A percentile compares a stretch with the other conserved stretches of the same genome.
Conservation (phyloP, 345 rosid species). For the Rubroshorea leprosula region DNA sequence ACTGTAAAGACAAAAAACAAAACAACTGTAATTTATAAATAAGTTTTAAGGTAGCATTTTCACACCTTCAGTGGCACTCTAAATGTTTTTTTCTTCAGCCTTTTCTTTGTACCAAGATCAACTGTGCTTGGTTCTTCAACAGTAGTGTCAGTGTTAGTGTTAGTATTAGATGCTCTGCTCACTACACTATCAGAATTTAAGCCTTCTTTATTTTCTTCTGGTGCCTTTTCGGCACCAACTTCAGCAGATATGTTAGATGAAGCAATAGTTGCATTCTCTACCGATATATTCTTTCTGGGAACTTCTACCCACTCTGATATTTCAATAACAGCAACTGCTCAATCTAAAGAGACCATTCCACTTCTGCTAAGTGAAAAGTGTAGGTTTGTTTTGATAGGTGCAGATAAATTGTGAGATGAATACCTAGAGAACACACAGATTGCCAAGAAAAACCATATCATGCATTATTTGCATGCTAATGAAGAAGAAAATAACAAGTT, state of each 20-base stretch:
- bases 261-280: constrained; percentile 57
- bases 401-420: constrained; percentile 81
- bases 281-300: constrained; percentile 63
- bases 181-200: constrained; percentile 40
- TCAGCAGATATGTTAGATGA: constrained; percentile 49
- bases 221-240: constrained; percentile 34
- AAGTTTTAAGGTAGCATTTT: not conserved
- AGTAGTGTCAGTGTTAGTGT: no score
- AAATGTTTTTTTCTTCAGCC: constrained; percentile 74
- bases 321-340: constrained; percentile 92
- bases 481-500: not conserved
- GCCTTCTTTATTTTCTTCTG: constrained; percentile 47
- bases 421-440: constrained; percentile 42
- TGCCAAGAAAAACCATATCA: constrained; percentile 7
- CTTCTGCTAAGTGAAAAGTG: constrained; percentile 95
- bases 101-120: constrained; percentile 62
- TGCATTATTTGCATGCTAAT: not conserved
- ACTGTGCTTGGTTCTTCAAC: constrained; percentile 41
- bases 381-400: constrained; percentile 87
- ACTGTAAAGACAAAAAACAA: not conserved
- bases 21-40: not conserved
- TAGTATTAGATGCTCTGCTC: constrained; percentile 29
- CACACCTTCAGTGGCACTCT: constrained; percentile 92
- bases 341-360: constrained; percentile 80
- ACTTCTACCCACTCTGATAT: constrained; percentile 97